Evolutionary conservation across 495 filamentous ascomycete genomes (phyloP).

Genomic region (Aspergillus affinis): DNA sequence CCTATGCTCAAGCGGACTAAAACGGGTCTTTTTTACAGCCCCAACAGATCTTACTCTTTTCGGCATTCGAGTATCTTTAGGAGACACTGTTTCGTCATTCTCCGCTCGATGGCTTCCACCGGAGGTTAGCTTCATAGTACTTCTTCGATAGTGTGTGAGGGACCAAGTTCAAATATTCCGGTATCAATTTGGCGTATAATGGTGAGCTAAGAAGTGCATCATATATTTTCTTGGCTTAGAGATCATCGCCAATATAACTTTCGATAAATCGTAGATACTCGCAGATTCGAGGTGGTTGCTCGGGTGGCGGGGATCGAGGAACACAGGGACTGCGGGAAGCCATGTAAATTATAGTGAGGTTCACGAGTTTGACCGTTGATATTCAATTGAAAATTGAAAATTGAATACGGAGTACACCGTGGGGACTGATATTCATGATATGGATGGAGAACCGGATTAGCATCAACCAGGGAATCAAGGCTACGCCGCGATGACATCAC

Average conservation of each 20-base stretch:
- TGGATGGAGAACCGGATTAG: not conserved
- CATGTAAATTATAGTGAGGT: too few species aligned
- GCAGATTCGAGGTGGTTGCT: too few species aligned
- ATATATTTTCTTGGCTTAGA: not conserved
- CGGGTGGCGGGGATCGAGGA: too few species aligned
- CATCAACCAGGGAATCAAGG: not conserved
- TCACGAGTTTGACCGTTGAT: too few species aligned
- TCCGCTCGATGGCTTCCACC: not conserved
- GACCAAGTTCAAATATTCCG: not conserved
- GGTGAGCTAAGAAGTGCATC: not conserved
- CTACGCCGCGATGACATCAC: slow-evolving; percentile 12
- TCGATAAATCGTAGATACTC: too few species aligned
- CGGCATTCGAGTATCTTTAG: not conserved
- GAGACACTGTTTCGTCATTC: slow-evolving; percentile 1
- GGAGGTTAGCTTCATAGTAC: not conserved
- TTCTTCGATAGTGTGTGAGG: not conserved
- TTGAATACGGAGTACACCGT: too few species aligned
- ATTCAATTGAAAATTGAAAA: too few species aligned
- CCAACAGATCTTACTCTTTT: not conserved
- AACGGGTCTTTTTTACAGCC: not conserved
- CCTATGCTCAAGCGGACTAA: not conserved
- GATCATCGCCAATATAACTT: too few species aligned
- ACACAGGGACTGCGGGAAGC: too few species aligned
- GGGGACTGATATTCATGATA: too few species aligned
- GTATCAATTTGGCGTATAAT: not conserved